Percentiles rank a stretch among this genome's conserved stretches.
Evolutionary conservation across 2,329 filamentous ascomycete species (phyloP).

Genomic region (Beauveria varroae): DNA sequence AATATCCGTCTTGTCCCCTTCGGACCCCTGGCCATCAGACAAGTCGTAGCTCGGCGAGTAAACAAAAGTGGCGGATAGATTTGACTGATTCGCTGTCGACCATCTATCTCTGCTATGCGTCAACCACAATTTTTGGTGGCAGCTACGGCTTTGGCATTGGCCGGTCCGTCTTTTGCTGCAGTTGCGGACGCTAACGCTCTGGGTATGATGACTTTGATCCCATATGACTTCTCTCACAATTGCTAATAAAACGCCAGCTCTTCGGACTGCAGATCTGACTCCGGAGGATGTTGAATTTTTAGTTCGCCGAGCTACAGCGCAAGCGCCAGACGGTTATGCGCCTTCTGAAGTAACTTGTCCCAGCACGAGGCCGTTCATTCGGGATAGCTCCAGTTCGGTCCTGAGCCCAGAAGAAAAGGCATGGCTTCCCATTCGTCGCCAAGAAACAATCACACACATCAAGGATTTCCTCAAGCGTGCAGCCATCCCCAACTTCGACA

Average conservation of each 20-base stretch:
- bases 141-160: not conserved
- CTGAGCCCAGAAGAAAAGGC: slow-evolving; percentile 63
- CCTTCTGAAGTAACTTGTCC: slow-evolving; percentile 65
- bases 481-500: slow-evolving; percentile 72
- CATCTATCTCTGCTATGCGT: not conserved
- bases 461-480: slow-evolving; percentile 62
- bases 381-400: slow-evolving; percentile 40
- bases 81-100: not conserved
- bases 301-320: slow-evolving; percentile 7
- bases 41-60: not conserved
- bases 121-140: slow-evolving; percentile 6
- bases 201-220: not conserved
- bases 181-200: not conserved
- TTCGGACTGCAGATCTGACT: not conserved
- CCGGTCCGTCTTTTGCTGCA: not conserved
- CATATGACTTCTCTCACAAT: not conserved
- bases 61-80: not conserved
- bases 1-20: slow-evolving; percentile 5
- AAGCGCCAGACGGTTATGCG: slow-evolving; percentile 53
- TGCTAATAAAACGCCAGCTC: not conserved
- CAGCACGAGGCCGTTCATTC: slow-evolving; percentile 57
- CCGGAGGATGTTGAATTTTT: slow-evolving; percentile 6
- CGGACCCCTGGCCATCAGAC: not conserved
- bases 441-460: slow-evolving; percentile 69
- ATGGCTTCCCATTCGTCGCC: slow-evolving; percentile 67